A percentile compares a stretch with the other conserved stretches of the same genome.
phyloP scores from a whole-genome alignment of 2,329 filamentous ascomycete genomes.

The Penicillium verrucosum region DNA sequence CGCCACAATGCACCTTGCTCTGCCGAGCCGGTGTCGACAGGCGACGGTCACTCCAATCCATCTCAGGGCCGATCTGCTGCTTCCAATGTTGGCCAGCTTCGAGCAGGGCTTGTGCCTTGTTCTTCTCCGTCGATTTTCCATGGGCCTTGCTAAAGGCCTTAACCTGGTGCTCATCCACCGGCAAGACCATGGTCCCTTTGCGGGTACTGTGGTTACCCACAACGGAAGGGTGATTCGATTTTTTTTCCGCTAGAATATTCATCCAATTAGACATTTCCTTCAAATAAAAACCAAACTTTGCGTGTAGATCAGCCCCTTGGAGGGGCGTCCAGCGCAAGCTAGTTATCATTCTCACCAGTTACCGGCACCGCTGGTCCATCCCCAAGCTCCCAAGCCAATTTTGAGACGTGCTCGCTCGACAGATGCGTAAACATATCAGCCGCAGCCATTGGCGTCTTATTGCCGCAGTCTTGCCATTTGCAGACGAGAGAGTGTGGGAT shows the following conservation, averaged over 20 bases:
- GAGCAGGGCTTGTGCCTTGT: constrained; percentile 47
- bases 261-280: constrained; percentile 15
- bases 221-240: not conserved
- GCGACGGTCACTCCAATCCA: constrained; percentile 53
- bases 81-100: constrained; percentile 50
- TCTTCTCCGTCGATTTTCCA: constrained; percentile 41
- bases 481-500: constrained; percentile 30
- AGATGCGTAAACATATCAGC: constrained; percentile 52
- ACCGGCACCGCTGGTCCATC: constrained; percentile 56
- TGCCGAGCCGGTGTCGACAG: constrained; percentile 53
- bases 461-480: constrained; percentile 25
- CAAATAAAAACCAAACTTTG: constrained; percentile 6
- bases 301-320: constrained; percentile 21
- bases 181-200: constrained; percentile 37
- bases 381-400: constrained; percentile 56
- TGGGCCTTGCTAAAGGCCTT: constrained; percentile 44
- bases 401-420: constrained; percentile 50
- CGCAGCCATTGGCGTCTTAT: constrained; percentile 21
- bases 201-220: constrained; percentile 8
- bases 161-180: constrained; percentile 34
- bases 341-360: constrained; percentile 52
- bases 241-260: constrained; percentile 10
- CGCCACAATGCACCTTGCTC: constrained; percentile 50
- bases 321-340: not conserved
- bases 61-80: constrained; percentile 49